These are phyloP conservation scores for Fistulifera pelliculosa DNA, from an alignment of 108 stramenopile species.

Conservation along the genomic window DNA sequence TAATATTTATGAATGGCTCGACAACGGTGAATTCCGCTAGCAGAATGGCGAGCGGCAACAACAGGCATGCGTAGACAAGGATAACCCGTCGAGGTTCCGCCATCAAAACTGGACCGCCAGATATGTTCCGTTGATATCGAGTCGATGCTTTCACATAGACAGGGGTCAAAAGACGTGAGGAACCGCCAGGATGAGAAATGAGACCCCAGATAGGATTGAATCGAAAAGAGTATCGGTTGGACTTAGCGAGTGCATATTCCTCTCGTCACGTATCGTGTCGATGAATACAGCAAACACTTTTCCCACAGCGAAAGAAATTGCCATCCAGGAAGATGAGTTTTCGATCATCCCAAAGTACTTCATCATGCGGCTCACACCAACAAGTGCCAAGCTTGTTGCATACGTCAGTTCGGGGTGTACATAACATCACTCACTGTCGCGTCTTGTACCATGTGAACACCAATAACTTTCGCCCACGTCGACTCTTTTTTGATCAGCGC, in stretches of 20 bases:
- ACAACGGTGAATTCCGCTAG: constrained; percentile 13
- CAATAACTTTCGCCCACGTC: constrained; percentile 24
- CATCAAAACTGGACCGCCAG: constrained; percentile 24
- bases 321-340: constrained; percentile 14
- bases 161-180: constrained; percentile 43
- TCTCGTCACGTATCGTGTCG: constrained; percentile 12
- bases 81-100: constrained; percentile 18
- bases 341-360: constrained; percentile 33
- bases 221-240: constrained; percentile 25
- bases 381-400: constrained; percentile 33
- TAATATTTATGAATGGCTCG: constrained; percentile 6
- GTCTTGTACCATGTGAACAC: constrained; percentile 38
- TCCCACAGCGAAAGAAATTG: constrained; percentile 34
- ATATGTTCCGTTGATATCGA: constrained; percentile 30
- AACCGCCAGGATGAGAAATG: constrained; percentile 36
- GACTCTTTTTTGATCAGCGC: constrained; percentile 44
- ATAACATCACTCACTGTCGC: constrained; percentile 21
- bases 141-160: constrained; percentile 41
- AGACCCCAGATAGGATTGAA: constrained; percentile 23
- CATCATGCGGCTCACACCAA: constrained; percentile 24
- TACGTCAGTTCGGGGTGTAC: constrained; percentile 43
- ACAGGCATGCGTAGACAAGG: constrained; percentile 40
- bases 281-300: constrained; percentile 55
- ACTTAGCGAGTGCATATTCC: not conserved
- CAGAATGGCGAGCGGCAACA: constrained; percentile 49